Evolutionary conservation across 108 stramenopile species (phyloP).

Genomic region (Hondaea fermentalgiana): DNA sequence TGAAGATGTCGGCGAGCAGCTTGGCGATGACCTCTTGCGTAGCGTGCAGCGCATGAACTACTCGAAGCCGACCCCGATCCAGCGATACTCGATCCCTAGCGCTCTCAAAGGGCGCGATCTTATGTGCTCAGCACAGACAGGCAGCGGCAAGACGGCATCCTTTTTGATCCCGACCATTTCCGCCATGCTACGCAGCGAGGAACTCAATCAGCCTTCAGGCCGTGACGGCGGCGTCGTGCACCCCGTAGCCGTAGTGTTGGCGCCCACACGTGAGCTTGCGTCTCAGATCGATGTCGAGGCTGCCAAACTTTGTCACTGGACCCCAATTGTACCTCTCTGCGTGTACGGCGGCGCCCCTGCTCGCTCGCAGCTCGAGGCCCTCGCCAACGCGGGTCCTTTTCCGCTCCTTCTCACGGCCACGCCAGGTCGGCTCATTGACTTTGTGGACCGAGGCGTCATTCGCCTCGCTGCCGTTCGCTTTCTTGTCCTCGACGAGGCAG

Average conservation of each 20-base stretch:
- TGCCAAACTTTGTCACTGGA: constrained; percentile 82
- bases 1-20: constrained; percentile 77
- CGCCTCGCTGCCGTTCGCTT: constrained; percentile 87
- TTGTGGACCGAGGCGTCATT: constrained; percentile 83
- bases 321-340: constrained; percentile 82
- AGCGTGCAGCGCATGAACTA: constrained; percentile 74
- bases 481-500: constrained; percentile 92
- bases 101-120: constrained; percentile 76
- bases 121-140: constrained; percentile 97
- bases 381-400: constrained; percentile 77
- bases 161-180: constrained; percentile 87
- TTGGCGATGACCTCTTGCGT: constrained; percentile 73
- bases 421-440: constrained; percentile 95
- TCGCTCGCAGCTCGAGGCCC: constrained; percentile 70
- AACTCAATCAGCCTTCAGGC: constrained; percentile 73
- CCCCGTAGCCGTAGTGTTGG: constrained; percentile 82
- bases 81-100: constrained; percentile 93
- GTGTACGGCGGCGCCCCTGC: constrained; percentile 94
- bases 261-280: constrained; percentile 95
- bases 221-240: constrained; percentile 49
- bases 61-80: constrained; percentile 93
- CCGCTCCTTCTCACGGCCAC: constrained; percentile 11
- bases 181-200: constrained; percentile 71
- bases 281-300: constrained; percentile 95
- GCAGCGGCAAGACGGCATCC: constrained; percentile 92